These are phyloP conservation scores for Quercus bicolor DNA, from an alignment of 306 rosid species.

Conservation along the genomic window DNA sequence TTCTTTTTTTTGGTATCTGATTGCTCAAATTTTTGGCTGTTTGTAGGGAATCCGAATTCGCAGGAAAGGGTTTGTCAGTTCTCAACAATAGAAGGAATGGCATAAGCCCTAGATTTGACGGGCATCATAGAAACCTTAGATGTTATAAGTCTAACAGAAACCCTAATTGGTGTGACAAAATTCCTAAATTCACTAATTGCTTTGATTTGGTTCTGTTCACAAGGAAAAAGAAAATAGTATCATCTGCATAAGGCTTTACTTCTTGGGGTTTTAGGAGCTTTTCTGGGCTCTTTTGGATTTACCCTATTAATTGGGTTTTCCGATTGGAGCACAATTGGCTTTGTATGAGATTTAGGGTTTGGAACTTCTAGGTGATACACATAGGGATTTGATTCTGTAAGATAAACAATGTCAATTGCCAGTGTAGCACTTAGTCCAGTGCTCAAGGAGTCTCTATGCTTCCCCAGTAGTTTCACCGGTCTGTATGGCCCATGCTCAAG, in stretches of 20 bases:
- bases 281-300: constrained; percentile 7
- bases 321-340: background rate
- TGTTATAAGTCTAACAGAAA: constrained; percentile 6
- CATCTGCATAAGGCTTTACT: constrained; percentile 9
- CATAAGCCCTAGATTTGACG: background rate
- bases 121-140: background rate
- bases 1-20: background rate
- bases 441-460: constrained; percentile 26
- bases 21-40: constrained; percentile 3
- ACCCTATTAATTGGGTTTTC: background rate
- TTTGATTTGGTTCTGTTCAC: constrained; percentile 20
- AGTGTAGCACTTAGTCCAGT: constrained; percentile 48
- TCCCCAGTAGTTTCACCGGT: constrained; percentile 13
- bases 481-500: constrained; percentile 18
- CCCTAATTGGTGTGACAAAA: constrained; percentile 8
- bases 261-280: constrained; percentile 13
- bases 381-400: constrained; percentile 37
- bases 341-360: constrained; percentile 25
- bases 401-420: constrained; percentile 44
- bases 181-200: constrained; percentile 10
- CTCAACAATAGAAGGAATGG: background rate
- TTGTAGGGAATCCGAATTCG: constrained; percentile 37
- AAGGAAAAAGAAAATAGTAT: constrained; percentile 13
- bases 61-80: constrained; percentile 7
- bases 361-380: constrained; percentile 25